Evolutionary conservation across 2,329 filamentous ascomycete genomes (phyloP), one percentile per base, ranked within the genome.

Genomic region (Talaromyces sp.): DNA sequence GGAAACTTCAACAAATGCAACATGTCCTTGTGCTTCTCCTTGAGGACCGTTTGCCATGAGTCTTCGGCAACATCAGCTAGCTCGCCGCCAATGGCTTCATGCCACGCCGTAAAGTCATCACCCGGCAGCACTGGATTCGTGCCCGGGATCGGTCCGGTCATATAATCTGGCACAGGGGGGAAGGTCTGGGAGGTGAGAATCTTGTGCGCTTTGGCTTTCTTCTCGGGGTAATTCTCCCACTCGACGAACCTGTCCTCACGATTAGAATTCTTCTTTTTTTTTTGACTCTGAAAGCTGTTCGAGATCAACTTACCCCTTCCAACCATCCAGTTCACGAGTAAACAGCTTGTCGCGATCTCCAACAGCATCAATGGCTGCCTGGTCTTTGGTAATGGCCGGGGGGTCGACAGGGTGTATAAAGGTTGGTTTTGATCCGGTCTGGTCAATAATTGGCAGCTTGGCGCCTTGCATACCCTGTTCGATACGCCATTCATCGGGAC

Each of bases 201-300:
- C 57, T 82, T 77, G 48, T 80, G 78, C 0, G 83, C 86, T 46
- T 79, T 73, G 25, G 76, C 78, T 65, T 86, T 87, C 70, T 88
- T 89, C 50, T 87, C 84, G 0, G 86, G 86, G 56, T 88, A 86
- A 11, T 83, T 78, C 66, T 88, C 86, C 86, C 85, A 88, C 65
- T 88, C 86, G 5, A 89, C 77, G 60, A 87, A 89, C 7, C 82
- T 71, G 40, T 21, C 9, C 33, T 28, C 25, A 28, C 7, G 25
- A 28, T 28, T 28, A 28, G 25, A 28, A 28, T n/a, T n/a, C 25
- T 3, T 28, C 3, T 28, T 28, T 28, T 7, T 7, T 28, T 28
- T 28, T 7, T 7, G 3, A 28, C 7, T 28, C 25, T 28, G 25
- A 28, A 28, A 7, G 25, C 7, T 28, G n/a, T 7, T 28, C 4